phyloP scores from a whole-genome alignment of 768 basidiomycete genomes.

The Dictyophora rubrovolvata region DNA sequence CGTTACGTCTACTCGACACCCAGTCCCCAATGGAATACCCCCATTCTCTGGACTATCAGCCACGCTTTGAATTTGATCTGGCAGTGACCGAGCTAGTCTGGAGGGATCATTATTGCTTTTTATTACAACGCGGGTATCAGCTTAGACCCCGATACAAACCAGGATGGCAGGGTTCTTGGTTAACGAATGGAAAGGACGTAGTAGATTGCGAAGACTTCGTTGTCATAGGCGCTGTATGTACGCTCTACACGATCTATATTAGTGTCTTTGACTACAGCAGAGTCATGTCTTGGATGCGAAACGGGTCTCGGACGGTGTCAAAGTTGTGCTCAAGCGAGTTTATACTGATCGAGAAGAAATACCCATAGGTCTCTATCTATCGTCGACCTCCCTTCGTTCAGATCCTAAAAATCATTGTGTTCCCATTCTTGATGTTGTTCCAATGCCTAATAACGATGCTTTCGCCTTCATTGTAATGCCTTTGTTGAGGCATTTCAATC shows the following conservation, averaged over 20 bases:
- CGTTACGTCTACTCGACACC: too few species aligned
- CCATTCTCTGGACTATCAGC: too few species aligned
- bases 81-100: constrained; percentile 6
- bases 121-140: constrained; percentile 23
- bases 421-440: background rate
- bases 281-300: constrained; percentile 2
- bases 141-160: constrained; percentile 25
- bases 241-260: too few species aligned
- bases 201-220: constrained; percentile 5
- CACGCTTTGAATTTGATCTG: background rate
- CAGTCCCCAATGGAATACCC: too few species aligned
- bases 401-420: background rate
- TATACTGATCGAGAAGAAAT: background rate
- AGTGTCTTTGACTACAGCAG: background rate
- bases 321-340: constrained; percentile 18
- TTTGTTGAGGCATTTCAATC: constrained; percentile 10
- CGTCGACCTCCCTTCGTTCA: background rate
- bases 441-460: background rate
- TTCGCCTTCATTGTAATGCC: background rate
- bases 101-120: constrained; percentile 21
- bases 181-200: background rate
- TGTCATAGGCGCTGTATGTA: background rate
- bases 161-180: constrained; percentile 28
- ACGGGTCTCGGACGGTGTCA: background rate
- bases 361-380: background rate